Evolutionary conservation across 2,329 filamentous ascomycete genomes (phyloP).

Genomic region (Laburnicola sp.): DNA sequence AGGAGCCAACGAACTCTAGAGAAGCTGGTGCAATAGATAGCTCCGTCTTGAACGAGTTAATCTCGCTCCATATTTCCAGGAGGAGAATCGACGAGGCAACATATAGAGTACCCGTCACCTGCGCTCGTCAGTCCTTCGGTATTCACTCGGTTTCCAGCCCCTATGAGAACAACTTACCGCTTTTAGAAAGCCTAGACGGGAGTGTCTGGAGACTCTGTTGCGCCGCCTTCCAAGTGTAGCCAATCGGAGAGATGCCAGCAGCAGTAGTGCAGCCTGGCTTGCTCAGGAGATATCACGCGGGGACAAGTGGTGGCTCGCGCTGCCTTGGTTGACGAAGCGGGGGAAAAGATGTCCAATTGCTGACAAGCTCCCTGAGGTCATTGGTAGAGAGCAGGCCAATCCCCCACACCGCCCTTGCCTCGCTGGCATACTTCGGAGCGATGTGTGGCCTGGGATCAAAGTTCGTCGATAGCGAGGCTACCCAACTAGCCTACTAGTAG

Average conservation of each 20-base stretch:
- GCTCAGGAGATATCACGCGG: neutral
- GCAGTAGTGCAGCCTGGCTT: conserved; percentile 23
- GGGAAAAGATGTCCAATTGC: too few species aligned
- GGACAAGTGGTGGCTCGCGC: neutral
- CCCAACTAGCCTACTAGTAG: too few species aligned
- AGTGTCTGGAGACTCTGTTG: conserved; percentile 20
- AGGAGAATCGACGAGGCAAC: conserved; percentile 25
- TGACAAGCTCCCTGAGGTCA: too few species aligned
- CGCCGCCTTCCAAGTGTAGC: conserved; percentile 25
- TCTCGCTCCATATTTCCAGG: conserved; percentile 24
- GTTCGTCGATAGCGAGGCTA: too few species aligned
- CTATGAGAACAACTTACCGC: conserved; percentile 5
- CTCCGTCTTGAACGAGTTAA: conserved; percentile 22
- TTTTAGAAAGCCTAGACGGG: conserved; percentile 26
- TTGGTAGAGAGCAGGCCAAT: too few species aligned
- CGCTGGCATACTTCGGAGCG: too few species aligned
- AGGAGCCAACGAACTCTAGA: conserved; percentile 25
- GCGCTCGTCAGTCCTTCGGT: neutral
- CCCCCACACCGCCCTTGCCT: too few species aligned
- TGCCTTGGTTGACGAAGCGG: neutral
- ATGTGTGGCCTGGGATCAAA: too few species aligned
- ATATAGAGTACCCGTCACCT: conserved; percentile 20
- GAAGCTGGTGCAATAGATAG: conserved; percentile 24
- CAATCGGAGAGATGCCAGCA: conserved; percentile 31
- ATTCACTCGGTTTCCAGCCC: too few species aligned